These are phyloP conservation scores for Penicillium corylophilum DNA, from an alignment of 2,329 filamentous ascomycete species.

Conservation along the genomic window DNA sequence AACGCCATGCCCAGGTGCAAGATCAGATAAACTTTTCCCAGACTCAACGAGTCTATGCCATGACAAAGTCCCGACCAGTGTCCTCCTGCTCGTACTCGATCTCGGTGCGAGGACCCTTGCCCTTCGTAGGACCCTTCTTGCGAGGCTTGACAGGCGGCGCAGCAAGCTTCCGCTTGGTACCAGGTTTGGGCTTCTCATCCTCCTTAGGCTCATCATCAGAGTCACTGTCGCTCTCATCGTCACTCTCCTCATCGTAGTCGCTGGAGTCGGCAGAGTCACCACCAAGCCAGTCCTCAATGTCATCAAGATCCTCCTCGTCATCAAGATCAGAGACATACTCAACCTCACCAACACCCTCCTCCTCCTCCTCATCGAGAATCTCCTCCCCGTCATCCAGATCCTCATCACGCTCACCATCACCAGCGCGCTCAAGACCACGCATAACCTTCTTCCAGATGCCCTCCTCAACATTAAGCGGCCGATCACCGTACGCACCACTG, in stretches of 20 bases:
- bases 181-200: constrained; percentile 46
- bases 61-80: constrained; percentile 52
- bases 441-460: constrained; percentile 97
- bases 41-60: constrained; percentile 33
- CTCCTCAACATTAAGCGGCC: constrained; percentile 92
- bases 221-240: constrained; percentile 50
- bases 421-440: constrained; percentile 80
- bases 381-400: constrained; percentile 86
- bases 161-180: constrained; percentile 58
- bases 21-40: constrained; percentile 26
- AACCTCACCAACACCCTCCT: constrained; percentile 72
- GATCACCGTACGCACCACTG: constrained; percentile 90
- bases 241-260: constrained; percentile 52
- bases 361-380: constrained; percentile 62
- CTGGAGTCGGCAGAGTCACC: constrained; percentile 60
- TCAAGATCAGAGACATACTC: constrained; percentile 94
- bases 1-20: constrained; percentile 34
- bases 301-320: constrained; percentile 75
- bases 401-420: constrained; percentile 77
- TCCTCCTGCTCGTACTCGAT: constrained; percentile 77
- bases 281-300: constrained; percentile 95
- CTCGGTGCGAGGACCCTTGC: constrained; percentile 63
- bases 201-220: constrained; percentile 47
- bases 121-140: constrained; percentile 54
- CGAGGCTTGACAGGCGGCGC: constrained; percentile 54